Evolutionary conservation across 495 filamentous ascomycete species (phyloP), one percentile per base, ranked within the genome.

Genomic region (Penicillium coffeae): DNA sequence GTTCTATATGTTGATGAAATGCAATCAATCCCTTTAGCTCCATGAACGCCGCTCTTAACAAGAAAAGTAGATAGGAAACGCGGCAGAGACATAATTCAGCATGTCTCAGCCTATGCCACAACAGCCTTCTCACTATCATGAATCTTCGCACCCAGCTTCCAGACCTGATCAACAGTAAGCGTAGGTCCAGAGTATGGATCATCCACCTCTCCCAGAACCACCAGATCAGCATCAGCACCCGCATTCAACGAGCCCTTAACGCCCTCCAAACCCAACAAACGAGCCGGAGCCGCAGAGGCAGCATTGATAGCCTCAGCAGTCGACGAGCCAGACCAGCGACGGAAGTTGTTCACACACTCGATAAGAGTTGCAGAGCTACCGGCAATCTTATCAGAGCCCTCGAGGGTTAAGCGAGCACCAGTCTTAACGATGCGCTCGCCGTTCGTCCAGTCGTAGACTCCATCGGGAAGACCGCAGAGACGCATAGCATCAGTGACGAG

Each of bases 331-430:
- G 82, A 78, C 85, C 84, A 91, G 44, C 75, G 77, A 34, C 86
- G 72, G 65, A 92, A 90, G 56, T 92, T 92, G 38, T 81, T 84
- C 25, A 91, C 81, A 58, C 89, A 94, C 56, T 89, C 85, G 22
- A 90, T 79, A 8, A 94, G 74, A 4, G 84, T 83, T 35, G 84
- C 79, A 0, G 84, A 84, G 52, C 81, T 84, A 8, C 64, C 88
- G 2, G 88, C 88, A 63, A 92, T 88, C 52, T 79, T 84, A 41
- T 86, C 79, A 1, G 78, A 82, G 0, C 81, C 85, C 64, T 89
- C 82, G 1, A 89, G 67, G 3, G 82, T 83, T 39, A 92, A 59
- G 21, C 82, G 72, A 0, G 77, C 66, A 0, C 87, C 88, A 33
- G 73, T 78, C 68, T 92, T 91, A 13, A 83, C 63, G 54, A 85